Evolutionary conservation across 2,329 filamentous ascomycete genomes (phyloP), one percentile per base, ranked within the genome.

Genomic region (Metarhizium sp.): DNA sequence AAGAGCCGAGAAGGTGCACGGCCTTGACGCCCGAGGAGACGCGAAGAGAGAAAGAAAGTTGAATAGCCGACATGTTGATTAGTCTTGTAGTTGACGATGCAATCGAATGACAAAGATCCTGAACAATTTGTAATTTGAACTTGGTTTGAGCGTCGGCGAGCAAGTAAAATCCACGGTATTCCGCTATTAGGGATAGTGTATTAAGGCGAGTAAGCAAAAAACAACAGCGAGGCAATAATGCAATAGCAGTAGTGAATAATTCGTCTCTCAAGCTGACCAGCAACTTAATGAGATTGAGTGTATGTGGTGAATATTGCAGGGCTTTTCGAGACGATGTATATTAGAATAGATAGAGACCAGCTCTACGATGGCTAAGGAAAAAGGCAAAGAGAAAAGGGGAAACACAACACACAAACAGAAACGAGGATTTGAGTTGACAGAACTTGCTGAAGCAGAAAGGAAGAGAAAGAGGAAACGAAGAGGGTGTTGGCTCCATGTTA

Each of bases 1-100:
- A 99, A 64, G 92, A 97, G 68, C 92, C 92, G 75, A 97, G 87
- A 64, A 99, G 82, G 72, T 97, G 92, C 71, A 96, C 92, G 69
- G 92, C 92, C 85, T 96, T 96, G 82, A 95, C 90, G 77, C 91
- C 90, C 71, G 90, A 85, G 70, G 92, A 96, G 73, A 95, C 95
- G 78, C 92, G 90, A 73, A 97, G 89, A 73, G 88, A 87, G 78
- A 97, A 97, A 71, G 91, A 92, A 65, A 96, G 86, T 78, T 96
- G 92, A 75, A 94, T 85, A 72, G 90, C 80, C 75, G 92, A 86
- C 90, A 95, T 95, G 78, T 71, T 85, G 73, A 68, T 52, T 56
- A 36, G 32, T 25, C 53, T 14, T 53, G 43, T 14, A 49, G 34
- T 51, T 40, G 42, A 40, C 30, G 40, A 52, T 52, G 45, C 50